Conservation (phyloP, 805 yeast genomes). For the Alloascoidea hylecoeti region DNA sequence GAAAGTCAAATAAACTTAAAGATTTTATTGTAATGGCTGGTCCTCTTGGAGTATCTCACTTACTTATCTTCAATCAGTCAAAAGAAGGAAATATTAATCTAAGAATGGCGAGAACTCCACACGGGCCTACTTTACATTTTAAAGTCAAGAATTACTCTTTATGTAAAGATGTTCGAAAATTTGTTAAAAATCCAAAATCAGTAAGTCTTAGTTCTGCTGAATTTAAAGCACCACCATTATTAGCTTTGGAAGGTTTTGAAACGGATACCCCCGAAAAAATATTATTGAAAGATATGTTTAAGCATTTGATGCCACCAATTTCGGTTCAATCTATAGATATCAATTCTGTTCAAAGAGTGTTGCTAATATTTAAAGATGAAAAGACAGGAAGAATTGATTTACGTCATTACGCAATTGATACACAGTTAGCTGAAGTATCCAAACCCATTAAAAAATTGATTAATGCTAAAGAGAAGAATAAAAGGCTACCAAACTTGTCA, state of each 20-base stretch:
- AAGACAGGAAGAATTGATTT: slow-evolving; percentile 65
- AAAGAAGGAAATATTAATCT: slow-evolving; percentile 66
- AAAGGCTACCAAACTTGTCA: slow-evolving; percentile 56
- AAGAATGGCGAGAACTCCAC: slow-evolving; percentile 75
- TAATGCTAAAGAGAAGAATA: slow-evolving; percentile 43
- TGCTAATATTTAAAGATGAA: slow-evolving; percentile 63
- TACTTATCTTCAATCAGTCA: slow-evolving; percentile 76
- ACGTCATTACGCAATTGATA: slow-evolving; percentile 82
- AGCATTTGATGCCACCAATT: slow-evolving; percentile 91
- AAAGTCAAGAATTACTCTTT: slow-evolving; percentile 64
- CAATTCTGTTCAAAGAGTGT: slow-evolving; percentile 64
- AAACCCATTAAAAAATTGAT: slow-evolving; percentile 59
- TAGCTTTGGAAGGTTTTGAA: slow-evolving; percentile 85
- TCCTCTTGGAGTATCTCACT: slow-evolving; percentile 83
- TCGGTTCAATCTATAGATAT: slow-evolving; percentile 75
- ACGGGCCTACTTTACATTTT: slow-evolving; percentile 90
- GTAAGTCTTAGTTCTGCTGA: slow-evolving; percentile 39
- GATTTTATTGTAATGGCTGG: slow-evolving; percentile 99
- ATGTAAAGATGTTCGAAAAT: slow-evolving; percentile 61
- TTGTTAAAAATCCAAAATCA: slow-evolving; percentile 69
- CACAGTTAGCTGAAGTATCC: slow-evolving; percentile 64
- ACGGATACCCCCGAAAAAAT: slow-evolving; percentile 47
- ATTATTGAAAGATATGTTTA: slow-evolving; percentile 77
- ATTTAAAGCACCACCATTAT: slow-evolving; percentile 67
- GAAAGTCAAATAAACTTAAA: slow-evolving; percentile 75